Evolutionary conservation across 2,329 filamentous ascomycete species (phyloP).

Genomic region (Epichloe festucae): DNA sequence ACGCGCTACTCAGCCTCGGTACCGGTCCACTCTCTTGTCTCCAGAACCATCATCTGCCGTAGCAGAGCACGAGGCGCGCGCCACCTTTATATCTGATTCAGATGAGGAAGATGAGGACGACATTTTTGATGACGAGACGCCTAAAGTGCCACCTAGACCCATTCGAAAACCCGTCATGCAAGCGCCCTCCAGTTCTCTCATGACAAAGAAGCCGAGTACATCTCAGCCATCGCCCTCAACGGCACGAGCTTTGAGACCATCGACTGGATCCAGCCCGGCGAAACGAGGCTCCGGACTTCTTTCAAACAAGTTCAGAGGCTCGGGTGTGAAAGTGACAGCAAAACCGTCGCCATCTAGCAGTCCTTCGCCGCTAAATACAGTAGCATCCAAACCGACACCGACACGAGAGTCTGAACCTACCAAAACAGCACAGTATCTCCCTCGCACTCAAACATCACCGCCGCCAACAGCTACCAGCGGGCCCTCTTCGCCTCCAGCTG

Average conservation of each 20-base stretch:
- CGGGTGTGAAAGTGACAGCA: background rate
- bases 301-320: conserved; percentile 6
- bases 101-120: conserved; percentile 16
- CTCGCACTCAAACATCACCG: background rate
- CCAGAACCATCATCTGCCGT: conserved; percentile 12
- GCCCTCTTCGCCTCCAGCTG: background rate
- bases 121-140: conserved; percentile 1
- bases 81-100: conserved; percentile 29
- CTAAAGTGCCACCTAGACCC: background rate
- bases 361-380: background rate
- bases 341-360: background rate
- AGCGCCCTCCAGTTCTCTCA: background rate
- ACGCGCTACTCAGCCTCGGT: conserved; percentile 27
- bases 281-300: conserved; percentile 3
- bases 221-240: background rate
- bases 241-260: background rate
- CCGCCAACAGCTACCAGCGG: background rate
- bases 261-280: background rate
- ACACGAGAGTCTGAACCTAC: background rate
- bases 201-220: background rate
- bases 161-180: conserved; percentile 4
- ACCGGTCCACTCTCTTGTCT: conserved; percentile 14
- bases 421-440: background rate
- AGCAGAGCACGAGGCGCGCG: conserved; percentile 20
- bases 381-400: background rate